These are phyloP conservation scores for Xylariaceae sp. DNA, from an alignment of 2,329 filamentous ascomycete genomes.

Conservation along the genomic window DNA sequence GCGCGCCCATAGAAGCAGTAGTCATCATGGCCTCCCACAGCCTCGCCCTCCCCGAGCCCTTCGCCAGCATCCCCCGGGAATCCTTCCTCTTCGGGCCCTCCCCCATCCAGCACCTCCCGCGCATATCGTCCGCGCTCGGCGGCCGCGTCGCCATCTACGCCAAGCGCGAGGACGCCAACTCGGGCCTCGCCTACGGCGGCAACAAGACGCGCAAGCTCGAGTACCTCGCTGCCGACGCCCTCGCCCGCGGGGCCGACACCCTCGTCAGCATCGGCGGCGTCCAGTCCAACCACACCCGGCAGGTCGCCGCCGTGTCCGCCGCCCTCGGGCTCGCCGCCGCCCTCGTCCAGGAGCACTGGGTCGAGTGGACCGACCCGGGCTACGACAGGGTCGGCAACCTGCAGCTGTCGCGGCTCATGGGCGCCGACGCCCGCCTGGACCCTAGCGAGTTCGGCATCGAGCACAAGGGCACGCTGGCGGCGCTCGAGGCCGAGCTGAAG, in stretches of 20 bases:
- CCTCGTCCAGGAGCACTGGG: slow-evolving; percentile 66
- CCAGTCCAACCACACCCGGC: slow-evolving; percentile 67
- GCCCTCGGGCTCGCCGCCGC: slow-evolving; percentile 52
- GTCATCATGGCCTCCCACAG: slow-evolving; percentile 4
- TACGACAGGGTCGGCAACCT: slow-evolving; percentile 68
- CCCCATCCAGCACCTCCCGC: slow-evolving; percentile 62
- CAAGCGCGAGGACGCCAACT: slow-evolving; percentile 70
- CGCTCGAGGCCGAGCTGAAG: slow-evolving; percentile 49
- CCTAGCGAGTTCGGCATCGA: slow-evolving; percentile 62
- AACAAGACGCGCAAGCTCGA: slow-evolving; percentile 70
- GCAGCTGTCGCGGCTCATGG: slow-evolving; percentile 65
- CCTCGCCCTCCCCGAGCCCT: slow-evolving; percentile 53
- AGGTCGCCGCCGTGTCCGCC: slow-evolving; percentile 59
- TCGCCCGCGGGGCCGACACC: slow-evolving; percentile 53
- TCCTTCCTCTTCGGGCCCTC: slow-evolving; percentile 63
- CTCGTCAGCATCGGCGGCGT: slow-evolving; percentile 64
- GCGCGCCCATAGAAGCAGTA: no score
- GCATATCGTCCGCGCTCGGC: slow-evolving; percentile 58
- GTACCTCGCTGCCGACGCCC: slow-evolving; percentile 61
- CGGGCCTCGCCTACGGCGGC: slow-evolving; percentile 59
- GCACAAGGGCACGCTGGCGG: slow-evolving; percentile 58
- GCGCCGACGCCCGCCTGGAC: slow-evolving; percentile 58
- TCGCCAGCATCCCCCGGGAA: slow-evolving; percentile 58
- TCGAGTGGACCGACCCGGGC: slow-evolving; percentile 51
- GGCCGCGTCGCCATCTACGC: slow-evolving; percentile 61